Base-by-base conservation (phyloP, 2,329 filamentous ascomycete genomes). In the Coniochaeta ligniaria region DNA sequence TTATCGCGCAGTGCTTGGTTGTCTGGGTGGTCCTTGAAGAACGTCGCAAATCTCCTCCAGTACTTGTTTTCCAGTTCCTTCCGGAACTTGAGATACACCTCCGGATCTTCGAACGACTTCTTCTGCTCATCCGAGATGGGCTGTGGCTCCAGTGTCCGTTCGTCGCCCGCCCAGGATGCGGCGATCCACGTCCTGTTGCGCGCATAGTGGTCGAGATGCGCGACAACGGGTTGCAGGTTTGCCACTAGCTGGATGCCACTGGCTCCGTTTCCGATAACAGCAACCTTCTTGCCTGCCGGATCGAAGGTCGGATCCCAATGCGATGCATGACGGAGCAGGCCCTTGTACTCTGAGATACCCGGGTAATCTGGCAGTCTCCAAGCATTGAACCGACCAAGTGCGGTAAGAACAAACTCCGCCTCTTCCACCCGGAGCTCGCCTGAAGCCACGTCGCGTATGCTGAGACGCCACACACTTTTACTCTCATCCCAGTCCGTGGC, bases 131-230 rank as follows among this genome's bases (percentile, higher is more conserved):
- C 66, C 0, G 76, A 71, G 65, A 83, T 84, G 0, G 77, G 76
- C 54, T 87, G 85, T 0, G 86, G 78, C 36, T 80, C 81, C 0
- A 83, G 74, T 33, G 80, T 81, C 35, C 84, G 80, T 65, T 82
- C 73, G 61, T 82, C 74, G 36, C 82, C 78, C 0, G 82, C 82
- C 71, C 85, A 88, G 0, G 84, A 83, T 1, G 83, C 79, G 0
- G 87, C 84, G 31, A 90, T 84, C 88, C 88, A 91, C 0, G 87
- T 90, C 35, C 77, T 81, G 65, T 82, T 86, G 11, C 87, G 77
- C 1, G 81, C 84, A 64, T 89, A 90, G 70, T 88, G 84, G 63
- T 89, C 84, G 0, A 90, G 74, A 1, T 76, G 80, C 1, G 65
- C 67, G 1, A 80, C 81, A 0, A 66, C 67, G 31, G 76, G 75